phyloP scores from a whole-genome alignment of 331 rosid genomes.

The Arachis monticola region DNA sequence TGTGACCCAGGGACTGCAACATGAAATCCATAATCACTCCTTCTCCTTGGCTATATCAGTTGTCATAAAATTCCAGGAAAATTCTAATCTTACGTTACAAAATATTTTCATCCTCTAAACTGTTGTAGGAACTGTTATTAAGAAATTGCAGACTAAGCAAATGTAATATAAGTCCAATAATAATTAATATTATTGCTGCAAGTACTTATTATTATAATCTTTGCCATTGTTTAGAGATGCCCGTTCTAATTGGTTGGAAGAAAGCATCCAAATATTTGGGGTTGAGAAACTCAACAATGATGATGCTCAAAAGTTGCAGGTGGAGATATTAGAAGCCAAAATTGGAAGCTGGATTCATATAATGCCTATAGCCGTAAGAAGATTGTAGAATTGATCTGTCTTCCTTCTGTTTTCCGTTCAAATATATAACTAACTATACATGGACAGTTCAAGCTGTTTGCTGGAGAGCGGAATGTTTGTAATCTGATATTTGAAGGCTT shows the following conservation, averaged over 20 bases:
- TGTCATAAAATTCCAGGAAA: background rate
- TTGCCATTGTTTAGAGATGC: conserved; percentile 64
- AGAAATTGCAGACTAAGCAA: conserved; percentile 9
- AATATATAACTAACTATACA: conserved; percentile 39
- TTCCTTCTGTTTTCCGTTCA: background rate
- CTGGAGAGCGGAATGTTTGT: conserved; percentile 94
- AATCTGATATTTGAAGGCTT: conserved; percentile 92
- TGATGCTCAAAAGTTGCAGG: conserved; percentile 93
- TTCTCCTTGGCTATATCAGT: background rate
- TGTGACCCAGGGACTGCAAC: background rate
- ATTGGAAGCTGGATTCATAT: conserved; percentile 98
- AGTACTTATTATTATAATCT: conserved; percentile 29
- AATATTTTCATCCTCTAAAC: conserved; percentile 18
- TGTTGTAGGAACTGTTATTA: conserved; percentile 19
- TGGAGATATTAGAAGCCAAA: conserved; percentile 99
- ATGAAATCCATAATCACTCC: conserved; percentile 3
- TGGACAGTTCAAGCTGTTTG: conserved; percentile 86
- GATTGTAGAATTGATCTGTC: conserved; percentile 22
- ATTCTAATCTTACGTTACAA: background rate
- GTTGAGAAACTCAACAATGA: conserved; percentile 98
- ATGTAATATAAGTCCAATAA: conserved; percentile 9
- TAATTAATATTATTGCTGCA: background rate
- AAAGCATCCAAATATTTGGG: conserved; percentile 90
- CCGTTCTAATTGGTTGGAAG: conserved; percentile 89
- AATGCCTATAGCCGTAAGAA: conserved; percentile 97